Conservation (phyloP, 2,329 filamentous ascomycete genomes). For the Phaeophleospora eucalypticola region DNA sequence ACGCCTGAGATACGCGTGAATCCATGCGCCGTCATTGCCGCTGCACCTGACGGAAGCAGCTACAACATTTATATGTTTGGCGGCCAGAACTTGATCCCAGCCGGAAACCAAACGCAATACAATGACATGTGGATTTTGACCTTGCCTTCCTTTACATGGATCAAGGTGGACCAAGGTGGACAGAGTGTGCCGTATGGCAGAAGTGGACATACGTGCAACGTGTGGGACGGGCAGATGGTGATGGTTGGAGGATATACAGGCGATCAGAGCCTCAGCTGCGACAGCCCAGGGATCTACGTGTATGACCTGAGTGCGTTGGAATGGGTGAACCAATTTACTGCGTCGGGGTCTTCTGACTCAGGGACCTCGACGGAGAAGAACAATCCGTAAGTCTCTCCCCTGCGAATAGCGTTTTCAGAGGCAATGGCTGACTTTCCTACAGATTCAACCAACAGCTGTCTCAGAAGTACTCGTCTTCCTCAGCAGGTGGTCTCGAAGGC, state of each 20-base stretch:
- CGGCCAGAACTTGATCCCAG: conserved; percentile 67
- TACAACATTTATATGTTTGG: conserved; percentile 78
- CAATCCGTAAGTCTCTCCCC: conserved; percentile 14
- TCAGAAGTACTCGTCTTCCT: conserved; percentile 42
- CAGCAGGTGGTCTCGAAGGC: conserved; percentile 55
- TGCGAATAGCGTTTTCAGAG: background rate
- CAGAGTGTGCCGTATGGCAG: conserved; percentile 54
- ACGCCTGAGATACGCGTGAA: conserved; percentile 58
- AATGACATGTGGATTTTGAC: conserved; percentile 76
- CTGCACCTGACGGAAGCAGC: conserved; percentile 59
- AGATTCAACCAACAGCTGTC: conserved; percentile 51
- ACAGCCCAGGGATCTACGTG: conserved; percentile 66
- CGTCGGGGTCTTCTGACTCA: conserved; percentile 49
- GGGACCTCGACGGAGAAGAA: conserved; percentile 29
- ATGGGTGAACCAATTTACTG: conserved; percentile 70
- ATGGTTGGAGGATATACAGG: conserved; percentile 68
- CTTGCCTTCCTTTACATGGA: conserved; percentile 77
- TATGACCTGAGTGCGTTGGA: conserved; percentile 68
- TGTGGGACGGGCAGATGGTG: conserved; percentile 78
- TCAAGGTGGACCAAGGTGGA: conserved; percentile 54
- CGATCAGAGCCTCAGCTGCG: conserved; percentile 54
- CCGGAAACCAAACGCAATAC: conserved; percentile 56
- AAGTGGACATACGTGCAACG: conserved; percentile 71
- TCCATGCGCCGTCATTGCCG: conserved; percentile 70
- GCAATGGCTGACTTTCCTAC: conserved; percentile 24